Base-by-base conservation (phyloP, 371 early-diverging fungal genomes). In the Mucor irregularis region DNA sequence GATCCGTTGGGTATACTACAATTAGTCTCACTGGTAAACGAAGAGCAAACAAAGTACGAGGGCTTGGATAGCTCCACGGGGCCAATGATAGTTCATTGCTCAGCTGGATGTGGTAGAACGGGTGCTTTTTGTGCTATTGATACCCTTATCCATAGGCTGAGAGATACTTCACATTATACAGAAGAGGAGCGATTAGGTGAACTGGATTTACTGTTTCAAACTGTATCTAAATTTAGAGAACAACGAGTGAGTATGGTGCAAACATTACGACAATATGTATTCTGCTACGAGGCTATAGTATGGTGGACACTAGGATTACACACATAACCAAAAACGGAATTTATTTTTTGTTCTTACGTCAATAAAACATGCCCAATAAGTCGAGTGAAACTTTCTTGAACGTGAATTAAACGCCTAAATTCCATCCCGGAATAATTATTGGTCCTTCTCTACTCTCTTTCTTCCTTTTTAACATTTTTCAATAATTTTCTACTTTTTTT, bases 71-170 rank as follows among this genome's bases (percentile, higher is more conserved):
- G 1, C 0, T 10, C 19, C 1, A n/a, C 21, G 3, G 88, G 89
- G 0, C 92, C 89, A 0, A 82, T 87, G 79, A 66, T 95, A 24
- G 91, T 97, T 2, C 97, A 98, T 64, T 98, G 97, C 63, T 84
- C 87, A 22, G 98, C 98, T 3, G 98, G 98, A 0, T 92, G 94
- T 43, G 98, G 98, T 5, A 80, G 98, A 39, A 93, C 97, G 0
- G 97, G 97, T 1, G 89, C 92, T 0, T 94, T 94, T 60, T 89
- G 92, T 50, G 74, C 85, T n/a, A 81, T 93, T 30, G 93, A 93
- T 66, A 69, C 86, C 1, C 72, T 86, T 0, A 68, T 85, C 22
- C 29, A 43, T 13, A 45, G 62, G 21, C 21, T 69, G 16, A 31
- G 31, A 11, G 86, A 86, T 62, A 61, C 71, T 26, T 52, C 30